Evolutionary conservation across 169 alveolate species (phyloP), one percentile per base, ranked within the genome.

Genomic region (Toxoplasma gondii): DNA sequence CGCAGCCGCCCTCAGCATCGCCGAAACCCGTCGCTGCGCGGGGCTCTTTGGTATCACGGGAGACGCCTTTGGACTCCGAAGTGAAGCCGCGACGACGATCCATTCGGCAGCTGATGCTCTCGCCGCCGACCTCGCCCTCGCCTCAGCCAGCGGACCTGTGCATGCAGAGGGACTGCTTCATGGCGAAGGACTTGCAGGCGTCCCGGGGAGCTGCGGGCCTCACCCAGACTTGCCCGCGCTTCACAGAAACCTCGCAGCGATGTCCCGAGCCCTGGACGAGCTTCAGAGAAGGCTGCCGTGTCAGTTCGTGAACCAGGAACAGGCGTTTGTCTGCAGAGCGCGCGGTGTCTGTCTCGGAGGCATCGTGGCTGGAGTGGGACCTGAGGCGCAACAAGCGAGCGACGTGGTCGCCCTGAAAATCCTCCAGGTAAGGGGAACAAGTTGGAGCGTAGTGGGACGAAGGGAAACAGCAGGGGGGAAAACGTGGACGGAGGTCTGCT

Each of bases 1-100:
- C 19, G 44, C 45, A 4, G 22, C 86, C 45, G 1, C 39, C 45
- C 86, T 78, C 44, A 36, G 39, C 45, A n/a, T 78, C 44, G 86
- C 10, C 49, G n/a, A n/a, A 19, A 78, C 86, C 44, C 86, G 86
- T 27, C 39, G 45, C 22, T 4, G 49, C 86, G 39, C 86, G 29
- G 86, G 86, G 16, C 86, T 78, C 29, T n/a, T 78, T n/a, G 86
- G 86, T 17, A n/a, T 78, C 45, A 78, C 86, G 86, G 86, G 86
- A 16, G 86, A 78, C 45, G 86, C 86, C 24, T 78, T 78, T n/a
- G 86, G 86, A 31, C 39, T 78, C 4, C 86, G 86, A n/a, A 78
- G n/a, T 27, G 86, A 78, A n/a, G 24, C 86, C 22, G 44, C 45
- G 39, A n/a, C 86, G n/a, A 78, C 86, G 27, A 31, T 78, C 86